phyloP scores from a whole-genome alignment of 148 eudicot genomes.

The Silene conica region DNA sequence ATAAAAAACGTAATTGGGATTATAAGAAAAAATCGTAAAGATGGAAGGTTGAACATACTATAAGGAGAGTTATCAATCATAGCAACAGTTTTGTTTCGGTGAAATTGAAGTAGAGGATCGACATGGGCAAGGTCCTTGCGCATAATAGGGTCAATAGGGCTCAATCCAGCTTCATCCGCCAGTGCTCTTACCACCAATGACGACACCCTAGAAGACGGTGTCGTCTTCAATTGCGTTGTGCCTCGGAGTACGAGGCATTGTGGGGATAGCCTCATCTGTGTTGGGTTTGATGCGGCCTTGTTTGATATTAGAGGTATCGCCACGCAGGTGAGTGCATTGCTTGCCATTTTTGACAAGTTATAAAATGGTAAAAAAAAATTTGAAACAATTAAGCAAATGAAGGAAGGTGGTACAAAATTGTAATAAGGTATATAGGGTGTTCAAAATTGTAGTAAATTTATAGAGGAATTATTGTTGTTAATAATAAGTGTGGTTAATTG shows the following conservation, averaged over 20 bases:
- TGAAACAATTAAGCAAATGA: background rate
- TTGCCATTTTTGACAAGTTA: slow-evolving; percentile 20
- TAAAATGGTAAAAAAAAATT: background rate
- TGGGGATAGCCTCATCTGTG: slow-evolving; percentile 15
- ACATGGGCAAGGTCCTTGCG: background rate
- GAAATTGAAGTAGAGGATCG: background rate
- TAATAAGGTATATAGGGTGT: too few species aligned
- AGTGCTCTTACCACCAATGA: slow-evolving; percentile 37
- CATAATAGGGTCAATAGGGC: slow-evolving; percentile 12
- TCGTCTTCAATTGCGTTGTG: background rate
- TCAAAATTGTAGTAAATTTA: too few species aligned
- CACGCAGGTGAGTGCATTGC: background rate
- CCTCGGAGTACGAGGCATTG: slow-evolving; percentile 25
- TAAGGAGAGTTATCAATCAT: slow-evolving; percentile 15
- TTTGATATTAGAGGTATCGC: slow-evolving; percentile 6
- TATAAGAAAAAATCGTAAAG: background rate
- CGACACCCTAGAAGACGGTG: background rate
- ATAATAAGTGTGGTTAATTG: background rate
- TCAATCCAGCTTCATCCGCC: slow-evolving; percentile 18
- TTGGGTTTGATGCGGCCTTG: slow-evolving; percentile 8
- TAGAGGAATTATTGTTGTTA: background rate
- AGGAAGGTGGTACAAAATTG: too few species aligned
- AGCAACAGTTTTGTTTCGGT: slow-evolving; percentile 12
- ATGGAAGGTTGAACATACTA: background rate
- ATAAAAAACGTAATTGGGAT: background rate